Base-by-base conservation (phyloP, 768 basidiomycete genomes). In the Ramaria rubella region DNA sequence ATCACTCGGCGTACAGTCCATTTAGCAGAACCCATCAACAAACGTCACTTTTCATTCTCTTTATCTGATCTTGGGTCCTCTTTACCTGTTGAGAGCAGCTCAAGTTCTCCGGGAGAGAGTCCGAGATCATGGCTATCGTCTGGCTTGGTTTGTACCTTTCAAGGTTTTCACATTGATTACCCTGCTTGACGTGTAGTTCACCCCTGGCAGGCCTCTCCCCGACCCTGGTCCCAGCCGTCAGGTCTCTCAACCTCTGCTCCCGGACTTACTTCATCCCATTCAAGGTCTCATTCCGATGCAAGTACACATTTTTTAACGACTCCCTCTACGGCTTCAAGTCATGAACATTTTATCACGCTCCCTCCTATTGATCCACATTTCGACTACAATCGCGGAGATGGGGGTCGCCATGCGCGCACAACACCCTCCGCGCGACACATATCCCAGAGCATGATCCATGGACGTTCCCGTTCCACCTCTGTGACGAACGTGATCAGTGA, bases 21-120 rank as follows among this genome's bases (percentile, higher is more conserved):
- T 52, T 40, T 46, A 29, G 5, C 40, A 15, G 42, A 15, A 8
- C 36, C 40, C 4, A 44, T 46, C 30, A 46, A 55, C 38, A 19
- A 27, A 17, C 24, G n/a, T 12, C 27, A 43, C n/a, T 56, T 44
- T 29, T 33, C 58, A 30, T 58, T 58, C 44, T 43, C 58, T 29
- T n/a, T 58, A 9, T 14, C 19, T 4, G 57, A 51, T 11, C 30
- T 58, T 21, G 38, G 45, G 26, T 52, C 51, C 23, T 48, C 50
- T 15, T 45, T 53, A 17, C 33, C 55, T 8, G 5, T 8, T 3
- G 21, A 53, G 15, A 34, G 29, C 43, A 26, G 46, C 5, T 38
- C 43, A 43, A 43, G 24, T 29, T 54, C 52, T 6, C 52, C 38
- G 21, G 23, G 38, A 17, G 27, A 29, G 21, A 45, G 40, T 54